Percentiles rank a stretch among this genome's conserved stretches.
Evolutionary conservation across 331 rosid genomes (phyloP).

Genomic region (Erythrophleum ivorense): DNA sequence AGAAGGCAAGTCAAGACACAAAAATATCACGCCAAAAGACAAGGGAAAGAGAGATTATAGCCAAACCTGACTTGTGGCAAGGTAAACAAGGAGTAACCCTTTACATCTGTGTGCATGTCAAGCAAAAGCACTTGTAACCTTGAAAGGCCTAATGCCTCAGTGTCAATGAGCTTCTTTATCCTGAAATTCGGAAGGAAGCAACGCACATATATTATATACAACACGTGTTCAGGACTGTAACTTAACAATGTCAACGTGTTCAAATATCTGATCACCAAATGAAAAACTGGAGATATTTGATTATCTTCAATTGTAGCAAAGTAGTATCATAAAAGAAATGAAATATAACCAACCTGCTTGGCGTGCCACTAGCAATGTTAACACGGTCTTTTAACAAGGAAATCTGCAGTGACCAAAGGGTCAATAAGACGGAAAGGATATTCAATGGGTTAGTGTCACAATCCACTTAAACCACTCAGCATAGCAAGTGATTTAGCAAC

Average conservation of each 20-base stretch:
- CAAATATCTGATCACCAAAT: neutral
- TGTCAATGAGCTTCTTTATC: slow-evolving; percentile 86
- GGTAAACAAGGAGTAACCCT: slow-evolving; percentile 83
- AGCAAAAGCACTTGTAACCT: slow-evolving; percentile 71
- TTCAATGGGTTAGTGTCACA: neutral
- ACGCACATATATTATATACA: neutral
- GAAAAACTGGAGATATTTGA: neutral
- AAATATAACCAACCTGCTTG: slow-evolving; percentile 72
- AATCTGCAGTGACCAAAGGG: slow-evolving; percentile 56
- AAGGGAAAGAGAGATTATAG: neutral
- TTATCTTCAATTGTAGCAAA: neutral
- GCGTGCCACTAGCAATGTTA: slow-evolving; percentile 91
- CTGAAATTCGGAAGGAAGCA: slow-evolving; percentile 41
- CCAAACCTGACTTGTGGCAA: slow-evolving; percentile 98
- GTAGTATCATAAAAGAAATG: neutral
- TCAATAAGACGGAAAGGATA: neutral
- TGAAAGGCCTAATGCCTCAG: slow-evolving; percentile 82
- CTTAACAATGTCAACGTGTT: slow-evolving; percentile 4
- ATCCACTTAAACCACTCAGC: neutral
- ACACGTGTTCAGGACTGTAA: slow-evolving; percentile 6
- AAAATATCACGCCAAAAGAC: neutral
- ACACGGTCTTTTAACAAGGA: slow-evolving; percentile 77
- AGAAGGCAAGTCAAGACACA: neutral
- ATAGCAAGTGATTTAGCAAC: neutral
- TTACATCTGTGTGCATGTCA: slow-evolving; percentile 78